phyloP scores from a whole-genome alignment of 2,329 filamentous ascomycete species.

The Aspergillus clavatus region DNA sequence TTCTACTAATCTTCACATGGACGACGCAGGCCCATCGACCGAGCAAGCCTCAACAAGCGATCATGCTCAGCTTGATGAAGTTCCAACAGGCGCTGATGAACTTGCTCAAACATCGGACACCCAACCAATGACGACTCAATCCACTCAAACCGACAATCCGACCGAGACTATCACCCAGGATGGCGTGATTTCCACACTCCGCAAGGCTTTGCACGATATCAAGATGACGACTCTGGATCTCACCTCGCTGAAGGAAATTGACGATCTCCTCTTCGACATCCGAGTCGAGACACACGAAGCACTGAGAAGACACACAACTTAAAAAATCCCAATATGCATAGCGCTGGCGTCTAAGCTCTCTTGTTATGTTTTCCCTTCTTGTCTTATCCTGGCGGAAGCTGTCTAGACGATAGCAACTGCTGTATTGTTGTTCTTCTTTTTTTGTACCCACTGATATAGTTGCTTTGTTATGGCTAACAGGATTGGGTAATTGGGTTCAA shows the following conservation, averaged over 20 bases:
- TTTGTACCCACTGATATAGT: not conserved
- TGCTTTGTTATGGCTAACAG: not conserved
- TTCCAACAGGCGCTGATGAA: not conserved
- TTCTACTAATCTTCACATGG: slow-evolving; percentile 14
- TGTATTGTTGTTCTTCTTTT: not conserved
- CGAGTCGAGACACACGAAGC: slow-evolving; percentile 69
- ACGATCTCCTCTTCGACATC: slow-evolving; percentile 75
- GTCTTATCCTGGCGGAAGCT: not conserved
- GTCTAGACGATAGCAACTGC: not conserved
- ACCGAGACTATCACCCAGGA: slow-evolving; percentile 5
- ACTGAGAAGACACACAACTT: slow-evolving; percentile 47
- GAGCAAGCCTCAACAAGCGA: not conserved
- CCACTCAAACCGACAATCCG: slow-evolving; percentile 13
- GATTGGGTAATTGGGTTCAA: not conserved
- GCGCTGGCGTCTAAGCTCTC: slow-evolving; percentile 29
- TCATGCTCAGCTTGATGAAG: slow-evolving; percentile 9
- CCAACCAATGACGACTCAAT: slow-evolving; percentile 4
- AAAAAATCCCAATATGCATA: slow-evolving; percentile 25
- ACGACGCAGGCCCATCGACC: slow-evolving; percentile 7
- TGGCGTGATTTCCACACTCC: slow-evolving; percentile 53
- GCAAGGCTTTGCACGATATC: slow-evolving; percentile 56
- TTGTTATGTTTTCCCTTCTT: not conserved
- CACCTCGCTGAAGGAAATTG: slow-evolving; percentile 64
- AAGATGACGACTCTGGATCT: slow-evolving; percentile 57
- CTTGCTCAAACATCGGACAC: not conserved